phyloP scores from a whole-genome alignment of 345 rosid species.

The Eucalyptus pauciflora region DNA sequence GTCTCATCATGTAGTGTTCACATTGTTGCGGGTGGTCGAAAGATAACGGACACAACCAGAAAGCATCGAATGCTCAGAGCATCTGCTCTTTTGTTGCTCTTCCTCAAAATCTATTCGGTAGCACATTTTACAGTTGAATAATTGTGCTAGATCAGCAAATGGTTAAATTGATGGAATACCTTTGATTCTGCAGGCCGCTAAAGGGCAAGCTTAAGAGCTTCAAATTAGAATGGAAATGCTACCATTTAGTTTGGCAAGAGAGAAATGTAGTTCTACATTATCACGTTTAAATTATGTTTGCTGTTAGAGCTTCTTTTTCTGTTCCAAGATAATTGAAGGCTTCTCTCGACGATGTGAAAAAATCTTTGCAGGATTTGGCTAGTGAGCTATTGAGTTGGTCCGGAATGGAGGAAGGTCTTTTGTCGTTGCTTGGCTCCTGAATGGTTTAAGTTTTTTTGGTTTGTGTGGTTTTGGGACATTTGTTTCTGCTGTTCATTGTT shows the following conservation, averaged over 20 bases:
- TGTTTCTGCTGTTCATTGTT: neutral
- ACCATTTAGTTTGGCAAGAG: neutral
- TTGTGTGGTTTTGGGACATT: neutral
- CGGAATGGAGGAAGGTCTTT: neutral
- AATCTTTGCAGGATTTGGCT: neutral
- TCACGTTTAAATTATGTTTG: neutral
- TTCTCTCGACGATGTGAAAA: neutral
- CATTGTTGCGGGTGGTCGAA: neutral
- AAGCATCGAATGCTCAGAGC: slow-evolving; percentile 12
- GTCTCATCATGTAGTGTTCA: neutral
- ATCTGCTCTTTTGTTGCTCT: neutral
- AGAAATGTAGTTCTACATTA: neutral
- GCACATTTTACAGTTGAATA: neutral
- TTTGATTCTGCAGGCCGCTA: neutral
- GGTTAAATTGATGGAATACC: neutral
- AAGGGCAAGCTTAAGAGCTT: neutral
- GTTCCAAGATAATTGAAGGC: neutral
- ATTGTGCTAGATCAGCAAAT: neutral
- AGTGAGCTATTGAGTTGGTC: neutral
- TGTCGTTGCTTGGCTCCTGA: neutral
- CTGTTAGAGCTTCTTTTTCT: neutral
- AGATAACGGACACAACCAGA: slow-evolving; percentile 31
- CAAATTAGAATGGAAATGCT: neutral
- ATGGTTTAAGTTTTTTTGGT: neutral
- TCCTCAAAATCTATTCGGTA: neutral